Evolutionary conservation across 306 rosid genomes (phyloP).

Genomic region (Trifolium subterraneum): DNA sequence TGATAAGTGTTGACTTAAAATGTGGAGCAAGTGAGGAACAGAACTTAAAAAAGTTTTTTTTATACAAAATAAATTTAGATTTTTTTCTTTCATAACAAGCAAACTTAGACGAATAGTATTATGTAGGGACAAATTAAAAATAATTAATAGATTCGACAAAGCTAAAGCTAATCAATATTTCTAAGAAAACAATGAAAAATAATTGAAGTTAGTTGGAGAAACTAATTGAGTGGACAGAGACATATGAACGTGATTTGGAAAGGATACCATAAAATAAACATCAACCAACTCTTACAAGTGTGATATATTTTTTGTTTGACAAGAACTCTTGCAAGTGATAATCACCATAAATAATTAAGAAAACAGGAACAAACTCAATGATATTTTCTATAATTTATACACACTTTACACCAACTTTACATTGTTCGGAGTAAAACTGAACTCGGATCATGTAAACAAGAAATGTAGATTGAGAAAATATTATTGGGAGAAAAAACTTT

Average conservation of each 20-base stretch:
- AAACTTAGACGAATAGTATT: neutral
- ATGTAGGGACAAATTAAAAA: neutral
- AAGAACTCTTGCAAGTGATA: too few species aligned
- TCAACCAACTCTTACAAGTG: neutral
- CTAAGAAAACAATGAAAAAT: neutral
- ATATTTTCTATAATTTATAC: too few species aligned
- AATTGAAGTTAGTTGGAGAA: conserved; percentile 21
- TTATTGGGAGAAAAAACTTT: too few species aligned
- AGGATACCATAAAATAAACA: neutral
- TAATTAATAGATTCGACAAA: neutral
- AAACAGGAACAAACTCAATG: neutral
- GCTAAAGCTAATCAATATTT: neutral
- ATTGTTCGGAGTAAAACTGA: neutral
- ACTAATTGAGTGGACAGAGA: neutral
- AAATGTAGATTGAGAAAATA: too few species aligned
- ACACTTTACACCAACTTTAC: neutral
- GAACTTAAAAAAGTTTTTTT: neutral
- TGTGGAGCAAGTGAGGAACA: neutral
- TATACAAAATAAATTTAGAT: too few species aligned
- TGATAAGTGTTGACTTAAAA: too few species aligned
- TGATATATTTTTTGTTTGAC: too few species aligned
- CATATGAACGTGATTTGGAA: neutral
- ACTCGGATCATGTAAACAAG: neutral
- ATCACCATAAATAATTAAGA: neutral
- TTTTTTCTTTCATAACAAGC: too few species aligned